Percentiles rank a stretch among this genome's conserved stretches.
Evolutionary conservation across 176 grass and related monocot species (phyloP).

Genomic region (Metroxylon sagu): DNA sequence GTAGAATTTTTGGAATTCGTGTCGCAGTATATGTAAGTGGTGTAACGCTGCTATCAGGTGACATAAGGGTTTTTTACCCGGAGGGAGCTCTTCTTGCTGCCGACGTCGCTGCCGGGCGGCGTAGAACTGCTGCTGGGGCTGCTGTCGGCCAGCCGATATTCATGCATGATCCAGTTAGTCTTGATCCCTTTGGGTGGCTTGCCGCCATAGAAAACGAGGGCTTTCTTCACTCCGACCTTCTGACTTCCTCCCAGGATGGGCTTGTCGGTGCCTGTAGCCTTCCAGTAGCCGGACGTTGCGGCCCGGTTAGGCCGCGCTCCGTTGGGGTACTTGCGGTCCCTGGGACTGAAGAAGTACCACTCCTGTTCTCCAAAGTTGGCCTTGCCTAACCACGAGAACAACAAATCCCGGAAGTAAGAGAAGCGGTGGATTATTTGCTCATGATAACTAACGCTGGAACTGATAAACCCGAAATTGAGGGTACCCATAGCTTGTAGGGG

Average conservation of each 20-base stretch:
- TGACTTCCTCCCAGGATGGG: constrained; percentile 39
- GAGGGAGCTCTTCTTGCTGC: constrained; percentile 42
- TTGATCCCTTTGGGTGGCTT: constrained; percentile 52
- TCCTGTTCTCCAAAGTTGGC: constrained; percentile 77
- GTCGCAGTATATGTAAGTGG: not conserved
- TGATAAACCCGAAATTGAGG: not conserved
- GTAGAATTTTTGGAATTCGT: not conserved
- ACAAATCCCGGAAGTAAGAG: not conserved
- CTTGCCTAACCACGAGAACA: constrained; percentile 40
- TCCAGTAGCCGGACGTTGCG: constrained; percentile 93
- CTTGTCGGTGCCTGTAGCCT: constrained; percentile 92
- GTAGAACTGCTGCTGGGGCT: not conserved
- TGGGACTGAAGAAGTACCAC: constrained; percentile 97
- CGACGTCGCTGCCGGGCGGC: not conserved
- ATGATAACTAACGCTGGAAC: not conserved
- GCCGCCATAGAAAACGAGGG: constrained; percentile 85
- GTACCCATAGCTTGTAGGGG: no score
- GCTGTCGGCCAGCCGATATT: constrained; percentile 34
- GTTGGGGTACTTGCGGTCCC: constrained; percentile 92
- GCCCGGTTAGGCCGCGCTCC: constrained; percentile 74
- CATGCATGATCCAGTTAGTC: constrained; percentile 62
- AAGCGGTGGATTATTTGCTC: not conserved
- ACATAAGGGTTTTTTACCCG: constrained; percentile 34
- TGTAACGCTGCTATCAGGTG: not conserved
- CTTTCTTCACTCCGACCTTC: constrained; percentile 93